phyloP scores from a whole-genome alignment of 192 early-diverging fungal genomes.

The Entophlyctis luteolus region DNA sequence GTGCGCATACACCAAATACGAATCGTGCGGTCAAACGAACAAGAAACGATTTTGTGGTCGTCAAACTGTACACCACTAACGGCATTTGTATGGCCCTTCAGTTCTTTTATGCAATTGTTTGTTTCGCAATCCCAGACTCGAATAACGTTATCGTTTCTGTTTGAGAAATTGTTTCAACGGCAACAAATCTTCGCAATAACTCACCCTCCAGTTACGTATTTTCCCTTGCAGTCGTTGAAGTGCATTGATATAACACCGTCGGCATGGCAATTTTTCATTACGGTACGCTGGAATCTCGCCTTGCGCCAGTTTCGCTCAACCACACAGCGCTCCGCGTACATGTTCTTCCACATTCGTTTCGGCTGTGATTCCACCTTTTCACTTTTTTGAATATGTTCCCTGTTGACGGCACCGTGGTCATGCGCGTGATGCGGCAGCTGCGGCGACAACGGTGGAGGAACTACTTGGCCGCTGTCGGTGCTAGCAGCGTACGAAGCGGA shows the following conservation, averaged over 20 bases:
- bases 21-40: constrained; percentile 87
- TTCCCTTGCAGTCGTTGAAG: constrained; percentile 66
- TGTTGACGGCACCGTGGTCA: too few relatives aligned
- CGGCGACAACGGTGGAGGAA: neutral
- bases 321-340: constrained; percentile 87
- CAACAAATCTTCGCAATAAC: too few relatives aligned
- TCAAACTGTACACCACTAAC: constrained; percentile 92
- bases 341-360: constrained; percentile 84
- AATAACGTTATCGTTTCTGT: constrained; percentile 69
- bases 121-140: constrained; percentile 87
- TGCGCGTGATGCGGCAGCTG: too few relatives aligned
- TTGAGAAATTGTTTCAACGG: too few relatives aligned
- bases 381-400: neutral
- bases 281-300: constrained; percentile 61
- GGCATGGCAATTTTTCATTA: constrained; percentile 70
- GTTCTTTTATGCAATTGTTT: constrained; percentile 68
- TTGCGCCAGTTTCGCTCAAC: constrained; percentile 94
- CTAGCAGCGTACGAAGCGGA: neutral
- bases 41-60: constrained; percentile 86
- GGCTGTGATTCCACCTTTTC: neutral
- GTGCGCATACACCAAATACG: constrained; percentile 88
- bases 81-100: constrained; percentile 81
- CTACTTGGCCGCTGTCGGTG: neutral
- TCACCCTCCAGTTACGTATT: constrained; percentile 81
- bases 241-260: constrained; percentile 90